These are phyloP conservation scores for Vitis hybrid DNA, from an alignment of 177 flowering plant species.

Conservation along the genomic window DNA sequence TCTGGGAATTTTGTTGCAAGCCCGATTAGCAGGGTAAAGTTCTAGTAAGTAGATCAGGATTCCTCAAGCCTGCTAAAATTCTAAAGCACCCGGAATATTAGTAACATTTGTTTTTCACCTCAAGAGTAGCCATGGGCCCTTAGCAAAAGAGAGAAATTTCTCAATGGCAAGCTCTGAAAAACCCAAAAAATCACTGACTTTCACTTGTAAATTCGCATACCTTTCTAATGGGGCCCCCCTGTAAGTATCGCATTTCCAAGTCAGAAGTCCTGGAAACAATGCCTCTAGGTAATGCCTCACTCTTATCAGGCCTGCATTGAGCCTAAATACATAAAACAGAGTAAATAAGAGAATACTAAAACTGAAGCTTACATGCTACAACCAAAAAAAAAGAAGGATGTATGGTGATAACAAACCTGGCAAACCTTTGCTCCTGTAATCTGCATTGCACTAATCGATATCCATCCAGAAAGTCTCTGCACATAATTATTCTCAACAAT, in stretches of 20 bases:
- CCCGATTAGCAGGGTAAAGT: too few relatives aligned
- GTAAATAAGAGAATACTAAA: neutral
- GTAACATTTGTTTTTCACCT: too few relatives aligned
- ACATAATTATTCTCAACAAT: conserved; percentile 1
- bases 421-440: conserved; percentile 20
- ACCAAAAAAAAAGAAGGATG: too few relatives aligned
- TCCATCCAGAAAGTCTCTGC: conserved; percentile 42
- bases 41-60: too few relatives aligned
- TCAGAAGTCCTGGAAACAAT: conserved; percentile 51
- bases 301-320: conserved; percentile 53
- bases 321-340: conserved; percentile 29
- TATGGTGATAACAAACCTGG: conserved; percentile 33
- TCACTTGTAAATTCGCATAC: neutral
- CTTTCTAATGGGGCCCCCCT: conserved; percentile 27
- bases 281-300: conserved; percentile 62
- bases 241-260: conserved; percentile 65
- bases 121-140: too few relatives aligned
- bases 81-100: too few relatives aligned
- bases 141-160: too few relatives aligned
- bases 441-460: conserved; percentile 14
- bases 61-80: too few relatives aligned
- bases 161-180: neutral
- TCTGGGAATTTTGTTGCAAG: too few relatives aligned
- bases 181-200: neutral
- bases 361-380: too few relatives aligned